Evolutionary conservation across 805 yeast genomes (phyloP).

Genomic region (Saturnispora hagleri): DNA sequence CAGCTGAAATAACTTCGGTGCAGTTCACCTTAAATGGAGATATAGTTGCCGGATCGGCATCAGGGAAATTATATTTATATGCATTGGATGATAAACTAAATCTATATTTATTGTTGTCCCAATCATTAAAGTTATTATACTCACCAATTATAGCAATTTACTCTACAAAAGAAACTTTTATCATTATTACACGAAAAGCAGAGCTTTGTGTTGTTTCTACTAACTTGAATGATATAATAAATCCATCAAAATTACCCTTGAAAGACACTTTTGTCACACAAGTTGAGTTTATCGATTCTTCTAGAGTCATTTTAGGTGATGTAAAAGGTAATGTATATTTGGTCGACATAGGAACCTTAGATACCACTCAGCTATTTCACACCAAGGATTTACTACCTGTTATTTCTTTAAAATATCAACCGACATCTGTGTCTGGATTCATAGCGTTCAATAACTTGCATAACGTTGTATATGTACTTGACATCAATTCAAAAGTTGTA

Average conservation of each 20-base stretch:
- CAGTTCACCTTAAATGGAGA: constrained; percentile 31
- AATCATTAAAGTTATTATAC: not conserved
- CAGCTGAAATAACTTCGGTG: constrained; percentile 31
- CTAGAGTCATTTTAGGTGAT: constrained; percentile 18
- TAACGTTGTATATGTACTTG: constrained; percentile 1
- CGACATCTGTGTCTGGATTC: constrained; percentile 2
- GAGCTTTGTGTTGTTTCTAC: constrained; percentile 16
- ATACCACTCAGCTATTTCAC: constrained; percentile 6
- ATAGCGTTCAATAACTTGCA: constrained; percentile 1
- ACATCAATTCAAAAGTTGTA: not conserved
- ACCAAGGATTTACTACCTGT: constrained; percentile 4
- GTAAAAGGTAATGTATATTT: constrained; percentile 16
- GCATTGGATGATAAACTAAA: not conserved
- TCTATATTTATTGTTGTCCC: not conserved
- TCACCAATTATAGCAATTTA: constrained; percentile 18
- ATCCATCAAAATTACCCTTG: constrained; percentile 8
- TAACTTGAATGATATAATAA: constrained; percentile 15
- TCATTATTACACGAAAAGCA: constrained; percentile 19
- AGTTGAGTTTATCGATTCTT: constrained; percentile 15
- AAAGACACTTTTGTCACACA: constrained; percentile 8
- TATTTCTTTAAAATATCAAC: constrained; percentile 5
- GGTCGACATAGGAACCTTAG: constrained; percentile 1
- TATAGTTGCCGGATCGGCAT: constrained; percentile 39
- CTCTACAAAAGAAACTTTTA: constrained; percentile 21
- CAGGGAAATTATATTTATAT: constrained; percentile 43